These are phyloP conservation scores for Talaromyces verruculosus DNA, from an alignment of 2,329 filamentous ascomycete genomes.

Conservation along the genomic window DNA sequence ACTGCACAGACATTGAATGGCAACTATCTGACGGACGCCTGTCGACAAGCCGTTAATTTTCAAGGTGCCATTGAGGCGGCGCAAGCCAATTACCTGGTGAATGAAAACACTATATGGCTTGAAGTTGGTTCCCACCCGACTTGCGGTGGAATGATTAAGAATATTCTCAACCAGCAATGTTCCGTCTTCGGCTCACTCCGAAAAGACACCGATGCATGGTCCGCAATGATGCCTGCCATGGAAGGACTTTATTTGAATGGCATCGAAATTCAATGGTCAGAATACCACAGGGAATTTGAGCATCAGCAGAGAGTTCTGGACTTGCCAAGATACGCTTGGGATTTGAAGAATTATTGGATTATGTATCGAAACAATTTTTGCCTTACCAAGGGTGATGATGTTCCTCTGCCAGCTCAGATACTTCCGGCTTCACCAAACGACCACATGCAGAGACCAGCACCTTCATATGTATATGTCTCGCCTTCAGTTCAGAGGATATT, in stretches of 20 bases:
- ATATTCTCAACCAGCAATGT: background rate
- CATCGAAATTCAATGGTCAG: constrained; percentile 63
- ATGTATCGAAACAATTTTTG: constrained; percentile 70
- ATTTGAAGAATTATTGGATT: constrained; percentile 72
- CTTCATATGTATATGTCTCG: background rate
- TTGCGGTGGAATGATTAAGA: background rate
- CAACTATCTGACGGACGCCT: constrained; percentile 63
- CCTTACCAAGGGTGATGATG: constrained; percentile 62
- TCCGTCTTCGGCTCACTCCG: background rate
- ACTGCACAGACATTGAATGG: constrained; percentile 42
- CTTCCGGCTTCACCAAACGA: background rate
- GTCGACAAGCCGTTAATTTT: constrained; percentile 67
- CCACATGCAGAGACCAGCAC: background rate
- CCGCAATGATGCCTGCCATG: background rate
- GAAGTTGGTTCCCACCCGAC: background rate
- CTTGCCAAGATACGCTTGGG: constrained; percentile 66
- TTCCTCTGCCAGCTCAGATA: background rate
- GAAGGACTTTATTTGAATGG: constrained; percentile 4
- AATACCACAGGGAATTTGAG: constrained; percentile 61
- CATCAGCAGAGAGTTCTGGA: constrained; percentile 20
- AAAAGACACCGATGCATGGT: background rate
- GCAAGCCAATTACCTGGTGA: background rate
- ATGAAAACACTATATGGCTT: constrained; percentile 2
- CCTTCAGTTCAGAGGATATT: background rate
- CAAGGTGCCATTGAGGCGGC: constrained; percentile 11